phyloP scores from a whole-genome alignment of 2,329 filamentous ascomycete species.

The Cercospora nicotianae region DNA sequence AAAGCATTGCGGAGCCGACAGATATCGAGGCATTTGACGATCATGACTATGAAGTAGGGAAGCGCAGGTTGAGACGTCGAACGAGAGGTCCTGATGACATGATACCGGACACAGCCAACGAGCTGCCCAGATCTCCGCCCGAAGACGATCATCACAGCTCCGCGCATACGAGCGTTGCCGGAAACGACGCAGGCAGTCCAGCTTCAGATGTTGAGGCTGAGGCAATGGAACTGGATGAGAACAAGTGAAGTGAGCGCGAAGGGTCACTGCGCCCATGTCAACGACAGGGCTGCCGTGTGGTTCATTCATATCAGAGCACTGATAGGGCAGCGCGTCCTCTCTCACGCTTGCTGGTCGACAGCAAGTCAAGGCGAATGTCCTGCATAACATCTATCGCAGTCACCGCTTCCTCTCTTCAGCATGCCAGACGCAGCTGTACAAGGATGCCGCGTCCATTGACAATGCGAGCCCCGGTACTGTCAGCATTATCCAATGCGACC shows the following conservation, averaged over 20 bases:
- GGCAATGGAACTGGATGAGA: conserved; percentile 23
- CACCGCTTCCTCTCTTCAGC: neutral
- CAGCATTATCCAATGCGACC: neutral
- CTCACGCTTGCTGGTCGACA: neutral
- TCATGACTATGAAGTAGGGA: conserved; percentile 41
- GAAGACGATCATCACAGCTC: conserved; percentile 15
- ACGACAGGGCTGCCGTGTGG: neutral
- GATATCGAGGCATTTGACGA: conserved; percentile 45
- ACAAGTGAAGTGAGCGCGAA: conserved; percentile 12
- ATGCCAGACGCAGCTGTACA: neutral
- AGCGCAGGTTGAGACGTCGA: conserved; percentile 47
- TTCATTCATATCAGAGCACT: neutral
- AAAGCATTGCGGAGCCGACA: conserved; percentile 46
- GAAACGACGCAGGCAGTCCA: neutral
- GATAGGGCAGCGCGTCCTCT: neutral
- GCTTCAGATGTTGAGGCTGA: conserved; percentile 3
- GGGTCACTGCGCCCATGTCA: neutral
- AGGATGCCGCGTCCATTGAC: neutral
- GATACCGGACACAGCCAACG: conserved; percentile 9
- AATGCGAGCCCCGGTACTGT: neutral
- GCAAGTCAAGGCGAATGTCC: neutral
- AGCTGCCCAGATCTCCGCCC: conserved; percentile 18
- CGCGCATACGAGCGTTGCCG: conserved; percentile 9
- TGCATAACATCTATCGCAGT: neutral
- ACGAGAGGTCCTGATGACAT: conserved; percentile 42